These are phyloP conservation scores for Arthrobotrys pseudoclavata DNA, from an alignment of 2,329 filamentous ascomycete genomes.

Conservation along the genomic window DNA sequence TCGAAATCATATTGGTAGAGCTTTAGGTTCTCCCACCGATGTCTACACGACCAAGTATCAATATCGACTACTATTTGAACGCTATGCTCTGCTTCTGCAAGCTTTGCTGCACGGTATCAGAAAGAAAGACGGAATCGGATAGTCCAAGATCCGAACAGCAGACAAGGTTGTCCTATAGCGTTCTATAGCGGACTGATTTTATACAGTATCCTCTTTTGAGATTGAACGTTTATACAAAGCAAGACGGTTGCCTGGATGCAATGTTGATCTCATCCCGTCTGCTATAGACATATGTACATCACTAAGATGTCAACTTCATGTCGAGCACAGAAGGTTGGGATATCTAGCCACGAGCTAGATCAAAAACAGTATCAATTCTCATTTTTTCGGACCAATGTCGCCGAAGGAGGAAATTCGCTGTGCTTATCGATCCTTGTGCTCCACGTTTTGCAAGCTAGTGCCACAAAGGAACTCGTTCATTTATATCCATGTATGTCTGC, in stretches of 20 bases:
- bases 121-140: background rate
- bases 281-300: conserved; percentile 2
- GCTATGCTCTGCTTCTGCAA: background rate
- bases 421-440: conserved; percentile 19
- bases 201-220: background rate
- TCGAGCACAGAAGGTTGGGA: background rate
- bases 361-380: background rate
- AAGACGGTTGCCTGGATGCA: conserved; percentile 18
- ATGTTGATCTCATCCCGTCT: conserved; percentile 13
- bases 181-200: background rate
- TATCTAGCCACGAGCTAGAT: background rate
- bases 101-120: background rate
- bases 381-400: background rate
- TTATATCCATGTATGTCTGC: conserved; percentile 20
- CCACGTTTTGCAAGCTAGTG: conserved; percentile 9
- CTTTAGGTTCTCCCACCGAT: background rate
- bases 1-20: background rate
- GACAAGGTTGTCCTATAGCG: background rate
- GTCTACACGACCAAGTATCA: background rate
- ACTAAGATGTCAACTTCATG: conserved; percentile 1
- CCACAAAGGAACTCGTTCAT: conserved; percentile 1
- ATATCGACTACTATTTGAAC: background rate
- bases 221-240: background rate
- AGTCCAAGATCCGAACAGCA: conserved; percentile 13
- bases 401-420: conserved; percentile 1